A percentile compares a stretch with the other conserved stretches of the same genome.
Conservation (phyloP, 2,329 filamentous ascomycete species). For the Periconia macrospinosa region DNA sequence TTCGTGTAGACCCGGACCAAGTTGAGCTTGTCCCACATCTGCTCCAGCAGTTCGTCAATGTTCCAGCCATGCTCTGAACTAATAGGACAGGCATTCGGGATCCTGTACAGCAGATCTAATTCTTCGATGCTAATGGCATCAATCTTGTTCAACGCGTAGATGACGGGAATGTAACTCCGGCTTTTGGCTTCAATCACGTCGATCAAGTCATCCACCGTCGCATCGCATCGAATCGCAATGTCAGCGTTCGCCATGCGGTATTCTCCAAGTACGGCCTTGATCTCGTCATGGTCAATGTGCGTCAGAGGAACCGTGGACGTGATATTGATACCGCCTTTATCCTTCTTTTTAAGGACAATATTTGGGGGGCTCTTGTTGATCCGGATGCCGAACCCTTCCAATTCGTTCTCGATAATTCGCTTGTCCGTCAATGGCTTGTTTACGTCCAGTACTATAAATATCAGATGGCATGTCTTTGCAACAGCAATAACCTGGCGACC, state of each 20-base stretch:
- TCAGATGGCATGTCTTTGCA: conserved; percentile 96
- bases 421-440: conserved; percentile 99
- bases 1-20: conserved; percentile 95
- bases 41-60: conserved; percentile 91
- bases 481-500: conserved; percentile 98
- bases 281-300: conserved; percentile 94
- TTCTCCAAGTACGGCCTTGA: conserved; percentile 96
- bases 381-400: conserved; percentile 96
- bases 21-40: conserved; percentile 97
- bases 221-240: conserved; percentile 96
- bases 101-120: conserved; percentile 91
- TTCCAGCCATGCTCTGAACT: conserved; percentile 97
- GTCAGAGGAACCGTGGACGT: conserved; percentile 91
- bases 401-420: conserved; percentile 87
- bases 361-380: conserved; percentile 98
- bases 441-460: conserved; percentile 97
- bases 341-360: conserved; percentile 99
- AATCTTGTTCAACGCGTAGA: conserved; percentile 99
- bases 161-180: conserved; percentile 96
- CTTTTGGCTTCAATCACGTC: conserved; percentile 93
- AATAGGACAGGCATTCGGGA: conserved; percentile 95
- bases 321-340: conserved; percentile 95
- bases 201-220: conserved; percentile 95
- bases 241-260: conserved; percentile 96
- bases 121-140: conserved; percentile 98